phyloP scores from a whole-genome alignment of 192 early-diverging fungal species.

The Podila clonocystis region DNA sequence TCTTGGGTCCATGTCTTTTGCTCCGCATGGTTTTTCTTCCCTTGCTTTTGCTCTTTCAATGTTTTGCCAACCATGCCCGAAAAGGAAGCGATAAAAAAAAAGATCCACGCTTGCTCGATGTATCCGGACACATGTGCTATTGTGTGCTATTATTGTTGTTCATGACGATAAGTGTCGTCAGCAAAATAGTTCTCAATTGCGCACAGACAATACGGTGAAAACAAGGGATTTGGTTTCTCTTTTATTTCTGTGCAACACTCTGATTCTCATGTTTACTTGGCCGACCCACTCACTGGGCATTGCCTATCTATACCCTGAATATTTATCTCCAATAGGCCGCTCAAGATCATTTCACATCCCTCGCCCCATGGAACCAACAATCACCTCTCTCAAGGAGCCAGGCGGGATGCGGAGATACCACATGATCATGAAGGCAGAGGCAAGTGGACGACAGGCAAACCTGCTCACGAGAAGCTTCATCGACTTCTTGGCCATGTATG shows the following conservation, averaged over 20 bases:
- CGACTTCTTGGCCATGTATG: slow-evolving; percentile 93
- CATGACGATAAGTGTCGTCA: too few relatives aligned
- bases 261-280: too few relatives aligned
- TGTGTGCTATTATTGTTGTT: too few relatives aligned
- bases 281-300: background rate
- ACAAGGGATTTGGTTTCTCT: too few relatives aligned
- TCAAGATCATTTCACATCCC: slow-evolving; percentile 65
- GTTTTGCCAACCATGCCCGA: background rate
- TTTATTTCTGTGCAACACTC: too few relatives aligned
- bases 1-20: too few relatives aligned
- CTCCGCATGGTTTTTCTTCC: too few relatives aligned
- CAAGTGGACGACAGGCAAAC: slow-evolving; percentile 73
- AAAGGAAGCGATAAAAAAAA: slow-evolving; percentile 1
- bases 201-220: too few relatives aligned
- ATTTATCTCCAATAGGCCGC: slow-evolving; percentile 40
- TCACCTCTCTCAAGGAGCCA: slow-evolving; percentile 75
- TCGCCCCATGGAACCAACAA: slow-evolving; percentile 61
- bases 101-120: too few relatives aligned
- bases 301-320: background rate
- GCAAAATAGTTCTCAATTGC: too few relatives aligned
- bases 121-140: too few relatives aligned
- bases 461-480: slow-evolving; percentile 90
- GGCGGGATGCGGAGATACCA: slow-evolving; percentile 94
- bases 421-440: slow-evolving; percentile 74
- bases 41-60: too few relatives aligned